Conservation (phyloP, 352 stramenopile species). For the Phytophthora agathidicida region DNA sequence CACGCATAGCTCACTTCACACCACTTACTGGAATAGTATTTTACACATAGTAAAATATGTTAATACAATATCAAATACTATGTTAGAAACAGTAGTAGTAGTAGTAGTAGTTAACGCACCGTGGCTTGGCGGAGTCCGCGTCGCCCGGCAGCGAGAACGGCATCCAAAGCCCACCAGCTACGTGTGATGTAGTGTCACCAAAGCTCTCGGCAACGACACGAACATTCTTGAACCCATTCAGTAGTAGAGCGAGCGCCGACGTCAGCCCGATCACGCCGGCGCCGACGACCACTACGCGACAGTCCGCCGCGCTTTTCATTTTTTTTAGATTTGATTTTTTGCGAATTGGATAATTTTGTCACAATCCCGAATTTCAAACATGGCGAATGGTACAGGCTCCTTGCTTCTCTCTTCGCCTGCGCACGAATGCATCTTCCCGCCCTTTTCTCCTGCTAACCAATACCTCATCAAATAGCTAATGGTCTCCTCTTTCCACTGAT, state of each 20-base stretch:
- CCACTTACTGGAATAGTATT: slow-evolving; percentile 59
- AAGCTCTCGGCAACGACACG: slow-evolving; percentile 56
- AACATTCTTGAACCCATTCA: slow-evolving; percentile 52
- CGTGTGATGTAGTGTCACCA: slow-evolving; percentile 67
- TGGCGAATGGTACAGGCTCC: slow-evolving; percentile 26
- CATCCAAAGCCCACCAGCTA: slow-evolving; percentile 78
- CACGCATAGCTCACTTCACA: slow-evolving; percentile 70
- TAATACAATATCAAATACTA: too few species aligned
- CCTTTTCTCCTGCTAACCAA: not conserved
- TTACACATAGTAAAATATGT: not conserved
- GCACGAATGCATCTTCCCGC: not conserved
- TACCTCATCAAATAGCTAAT: not conserved
- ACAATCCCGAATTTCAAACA: too few species aligned
- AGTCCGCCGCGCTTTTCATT: slow-evolving; percentile 12
- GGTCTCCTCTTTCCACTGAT: slow-evolving; percentile 2
- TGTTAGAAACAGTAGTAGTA: too few species aligned
- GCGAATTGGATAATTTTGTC: not conserved
- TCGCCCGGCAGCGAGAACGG: slow-evolving; percentile 60
- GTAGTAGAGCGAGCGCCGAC: slow-evolving; percentile 65
- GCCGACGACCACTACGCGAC: slow-evolving; percentile 59
- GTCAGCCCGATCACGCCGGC: slow-evolving; percentile 75
- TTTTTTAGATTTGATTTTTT: not conserved
- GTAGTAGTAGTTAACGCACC: slow-evolving; percentile 30
- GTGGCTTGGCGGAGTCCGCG: slow-evolving; percentile 40
- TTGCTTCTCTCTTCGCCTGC: not conserved